A percentile compares a stretch with the other conserved stretches of the same genome.
These are phyloP conservation scores for Hypoxylon fuscum DNA, from an alignment of 495 filamentous ascomycete species.

Conservation along the genomic window DNA sequence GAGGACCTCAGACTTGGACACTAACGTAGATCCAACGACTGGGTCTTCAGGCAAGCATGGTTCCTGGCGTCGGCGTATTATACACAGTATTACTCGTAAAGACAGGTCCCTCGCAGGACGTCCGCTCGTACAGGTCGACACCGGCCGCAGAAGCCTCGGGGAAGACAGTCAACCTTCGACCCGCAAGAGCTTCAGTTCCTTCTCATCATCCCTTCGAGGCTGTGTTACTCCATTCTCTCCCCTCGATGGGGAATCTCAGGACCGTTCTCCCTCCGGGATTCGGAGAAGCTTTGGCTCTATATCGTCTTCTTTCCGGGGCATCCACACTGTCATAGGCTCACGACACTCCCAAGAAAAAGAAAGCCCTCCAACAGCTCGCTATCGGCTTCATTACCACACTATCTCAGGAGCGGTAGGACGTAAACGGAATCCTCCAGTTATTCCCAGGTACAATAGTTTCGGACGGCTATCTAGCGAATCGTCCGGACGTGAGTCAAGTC, in stretches of 20 bases:
- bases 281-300: slow-evolving; percentile 40
- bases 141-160: neutral
- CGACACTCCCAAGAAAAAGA: slow-evolving; percentile 15
- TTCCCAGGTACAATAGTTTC: slow-evolving; percentile 16
- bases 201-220: slow-evolving; percentile 28
- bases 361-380: slow-evolving; percentile 7
- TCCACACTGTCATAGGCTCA: slow-evolving; percentile 18
- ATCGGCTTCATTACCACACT: slow-evolving; percentile 2
- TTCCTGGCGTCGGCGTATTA: slow-evolving; percentile 20
- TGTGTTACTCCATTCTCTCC: slow-evolving; percentile 9
- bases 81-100: slow-evolving; percentile 14
- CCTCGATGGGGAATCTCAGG: slow-evolving; percentile 8
- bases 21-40: neutral
- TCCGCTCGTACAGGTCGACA: neutral
- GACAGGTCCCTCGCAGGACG: neutral
- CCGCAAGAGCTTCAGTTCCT: slow-evolving; percentile 27
- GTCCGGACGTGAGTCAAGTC: slow-evolving; percentile 9
- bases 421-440: too few relatives aligned
- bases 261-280: slow-evolving; percentile 16
- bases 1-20: neutral
- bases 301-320: slow-evolving; percentile 34
- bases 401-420: neutral
- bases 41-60: neutral
- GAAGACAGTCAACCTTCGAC: slow-evolving; percentile 4
- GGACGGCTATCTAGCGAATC: slow-evolving; percentile 15